phyloP scores from a whole-genome alignment of 345 rosid genomes.

The Iberis pinnata region DNA sequence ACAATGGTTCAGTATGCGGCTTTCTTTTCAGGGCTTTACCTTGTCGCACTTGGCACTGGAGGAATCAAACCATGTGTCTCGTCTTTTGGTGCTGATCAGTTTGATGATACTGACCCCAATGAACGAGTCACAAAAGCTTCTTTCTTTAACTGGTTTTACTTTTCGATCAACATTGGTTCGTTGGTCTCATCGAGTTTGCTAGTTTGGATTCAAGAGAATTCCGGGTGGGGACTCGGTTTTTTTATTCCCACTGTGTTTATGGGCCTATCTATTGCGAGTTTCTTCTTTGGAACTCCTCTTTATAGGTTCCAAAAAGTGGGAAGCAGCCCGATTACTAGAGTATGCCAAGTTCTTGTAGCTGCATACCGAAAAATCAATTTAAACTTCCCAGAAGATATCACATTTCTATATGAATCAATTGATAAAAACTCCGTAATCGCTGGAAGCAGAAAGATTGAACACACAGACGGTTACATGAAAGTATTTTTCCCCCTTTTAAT shows the following conservation, averaged over 20 bases:
- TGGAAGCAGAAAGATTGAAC: conserved; percentile 48
- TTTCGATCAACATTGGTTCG: conserved; percentile 44
- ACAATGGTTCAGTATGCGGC: conserved; percentile 28
- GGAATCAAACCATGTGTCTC: conserved; percentile 61
- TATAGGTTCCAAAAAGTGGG: conserved; percentile 44
- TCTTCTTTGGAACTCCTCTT: conserved; percentile 41
- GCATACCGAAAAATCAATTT: conserved; percentile 30
- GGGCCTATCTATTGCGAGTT: conserved; percentile 42
- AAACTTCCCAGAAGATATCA: conserved; percentile 26
- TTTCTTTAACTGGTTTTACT: conserved; percentile 55
- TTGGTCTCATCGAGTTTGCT: conserved; percentile 47
- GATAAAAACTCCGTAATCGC: conserved; percentile 28
- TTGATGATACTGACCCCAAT: conserved; percentile 34
- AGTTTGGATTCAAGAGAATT: conserved; percentile 49
- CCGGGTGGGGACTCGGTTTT: conserved; percentile 55
- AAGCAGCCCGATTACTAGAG: conserved; percentile 46
- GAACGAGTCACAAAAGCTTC: conserved; percentile 45
- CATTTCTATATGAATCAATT: conserved; percentile 25
- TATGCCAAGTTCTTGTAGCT: conserved; percentile 43
- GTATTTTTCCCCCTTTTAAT: conserved; percentile 28
- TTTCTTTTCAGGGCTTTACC: conserved; percentile 40
- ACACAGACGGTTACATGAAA: conserved; percentile 24
- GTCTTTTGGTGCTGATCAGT: conserved; percentile 57
- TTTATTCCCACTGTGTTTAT: conserved; percentile 46
- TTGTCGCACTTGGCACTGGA: conserved; percentile 44